Evolutionary conservation across 139 green algal species (phyloP).

Genomic region (Trebouxia sp.): DNA sequence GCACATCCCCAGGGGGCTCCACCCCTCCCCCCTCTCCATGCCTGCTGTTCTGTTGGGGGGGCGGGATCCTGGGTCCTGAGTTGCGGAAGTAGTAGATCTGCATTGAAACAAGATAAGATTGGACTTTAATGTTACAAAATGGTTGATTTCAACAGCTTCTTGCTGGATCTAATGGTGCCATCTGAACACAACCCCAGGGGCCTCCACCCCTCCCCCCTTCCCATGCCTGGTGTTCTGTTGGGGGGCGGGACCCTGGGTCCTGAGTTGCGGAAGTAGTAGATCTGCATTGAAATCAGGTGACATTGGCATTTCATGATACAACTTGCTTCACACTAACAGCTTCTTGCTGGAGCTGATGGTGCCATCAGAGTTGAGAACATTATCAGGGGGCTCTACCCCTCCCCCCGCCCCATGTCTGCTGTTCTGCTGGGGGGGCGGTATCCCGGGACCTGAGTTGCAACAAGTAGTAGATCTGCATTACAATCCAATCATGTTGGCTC

Average conservation of each 20-base stretch:
- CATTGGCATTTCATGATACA: too few species aligned
- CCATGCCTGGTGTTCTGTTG: too few species aligned
- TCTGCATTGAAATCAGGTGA: background rate
- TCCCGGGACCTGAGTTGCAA: background rate
- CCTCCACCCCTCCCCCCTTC: too few species aligned
- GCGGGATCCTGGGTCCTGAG: background rate
- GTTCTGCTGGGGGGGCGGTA: background rate
- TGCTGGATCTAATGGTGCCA: too few species aligned
- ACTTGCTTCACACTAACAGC: too few species aligned
- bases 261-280: too few species aligned
- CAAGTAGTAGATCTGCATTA: slow-evolving; percentile 18
- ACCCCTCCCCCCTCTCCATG: background rate
- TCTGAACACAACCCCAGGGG: too few species aligned
- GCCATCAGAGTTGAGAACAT: background rate
- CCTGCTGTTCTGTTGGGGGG: background rate
- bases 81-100: slow-evolving; percentile 24
- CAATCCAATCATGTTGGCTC: too few species aligned
- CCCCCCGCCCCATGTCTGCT: background rate
- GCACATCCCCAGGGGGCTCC: background rate
- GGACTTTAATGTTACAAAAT: too few species aligned
- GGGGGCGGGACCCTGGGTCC: too few species aligned
- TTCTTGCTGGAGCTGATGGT: slow-evolving; percentile 19
- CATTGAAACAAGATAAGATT: background rate
- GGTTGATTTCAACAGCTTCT: too few species aligned
- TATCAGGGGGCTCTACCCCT: background rate